A percentile compares a stretch with the other conserved stretches of the same genome.
Conservation (phyloP, 129 eudicot genomes). For the Kitagawia praeruptora region DNA sequence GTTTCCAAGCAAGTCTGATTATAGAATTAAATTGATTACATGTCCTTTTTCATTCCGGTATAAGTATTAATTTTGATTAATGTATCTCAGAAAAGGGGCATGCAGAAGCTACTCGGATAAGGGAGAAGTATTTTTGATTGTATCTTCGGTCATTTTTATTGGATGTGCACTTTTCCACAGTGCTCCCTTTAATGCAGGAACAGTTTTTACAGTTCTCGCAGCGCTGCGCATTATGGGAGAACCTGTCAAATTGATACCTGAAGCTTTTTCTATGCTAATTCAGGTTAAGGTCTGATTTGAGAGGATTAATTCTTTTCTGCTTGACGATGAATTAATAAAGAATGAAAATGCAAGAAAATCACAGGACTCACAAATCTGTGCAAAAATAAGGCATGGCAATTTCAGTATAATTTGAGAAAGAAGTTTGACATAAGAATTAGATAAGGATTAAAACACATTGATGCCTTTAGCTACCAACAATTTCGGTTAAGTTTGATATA, state of each 20-base stretch:
- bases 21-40: too few relatives aligned
- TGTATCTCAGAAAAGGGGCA: too few relatives aligned
- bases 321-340: constrained; percentile 54
- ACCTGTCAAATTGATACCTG: constrained; percentile 56
- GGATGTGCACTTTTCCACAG: constrained; percentile 44
- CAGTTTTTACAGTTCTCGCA: constrained; percentile 59
- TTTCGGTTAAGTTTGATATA: not conserved
- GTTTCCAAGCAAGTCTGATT: too few relatives aligned
- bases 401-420: constrained; percentile 17
- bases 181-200: constrained; percentile 53
- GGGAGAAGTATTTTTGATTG: too few relatives aligned
- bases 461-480: not conserved
- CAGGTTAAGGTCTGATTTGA: constrained; percentile 67
- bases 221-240: constrained; percentile 52
- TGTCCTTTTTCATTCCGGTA: too few relatives aligned
- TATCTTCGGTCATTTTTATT: constrained; percentile 45
- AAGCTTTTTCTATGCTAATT: constrained; percentile 44
- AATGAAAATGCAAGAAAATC: constrained; percentile 10
- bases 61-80: too few relatives aligned
- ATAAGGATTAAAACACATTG: too few relatives aligned
- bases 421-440: not conserved
- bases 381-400: constrained; percentile 27
- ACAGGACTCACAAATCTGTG: constrained; percentile 12
- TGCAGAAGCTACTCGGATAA: too few relatives aligned
- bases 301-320: constrained; percentile 49